Conservation (phyloP, 164 flowering plant genomes). For the Vitis labrusca region DNA sequence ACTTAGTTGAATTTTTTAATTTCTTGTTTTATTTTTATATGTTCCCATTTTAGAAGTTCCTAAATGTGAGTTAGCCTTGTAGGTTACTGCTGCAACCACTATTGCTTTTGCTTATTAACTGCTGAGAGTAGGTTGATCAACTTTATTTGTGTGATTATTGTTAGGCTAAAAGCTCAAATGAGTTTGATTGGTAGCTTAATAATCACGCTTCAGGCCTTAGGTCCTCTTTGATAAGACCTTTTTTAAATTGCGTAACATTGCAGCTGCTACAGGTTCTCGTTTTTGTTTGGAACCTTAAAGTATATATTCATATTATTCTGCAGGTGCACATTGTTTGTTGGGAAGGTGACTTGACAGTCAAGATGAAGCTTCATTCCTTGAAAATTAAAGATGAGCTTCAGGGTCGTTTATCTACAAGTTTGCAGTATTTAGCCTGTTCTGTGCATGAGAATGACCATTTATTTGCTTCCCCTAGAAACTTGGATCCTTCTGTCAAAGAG, state of each 20-base stretch:
- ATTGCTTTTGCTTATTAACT: too few species aligned
- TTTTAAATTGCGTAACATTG: background rate
- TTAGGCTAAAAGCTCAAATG: too few species aligned
- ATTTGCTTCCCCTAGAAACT: slow-evolving; percentile 14
- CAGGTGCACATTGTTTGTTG: slow-evolving; percentile 66
- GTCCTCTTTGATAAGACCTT: background rate
- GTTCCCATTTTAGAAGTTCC: too few species aligned
- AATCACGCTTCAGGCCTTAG: background rate
- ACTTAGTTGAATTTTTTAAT: too few species aligned
- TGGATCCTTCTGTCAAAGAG: slow-evolving; percentile 38
- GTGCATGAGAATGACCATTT: slow-evolving; percentile 45
- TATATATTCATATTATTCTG: slow-evolving; percentile 5
- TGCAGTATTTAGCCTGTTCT: slow-evolving; percentile 77
- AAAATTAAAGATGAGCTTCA: slow-evolving; percentile 91
- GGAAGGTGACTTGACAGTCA: slow-evolving; percentile 61
- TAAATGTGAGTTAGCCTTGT: too few species aligned
- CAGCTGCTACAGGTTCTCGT: slow-evolving; percentile 3
- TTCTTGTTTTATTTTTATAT: too few species aligned
- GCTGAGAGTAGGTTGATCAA: too few species aligned
- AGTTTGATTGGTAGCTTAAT: background rate
- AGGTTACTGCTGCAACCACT: too few species aligned
- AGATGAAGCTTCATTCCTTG: slow-evolving; percentile 79
- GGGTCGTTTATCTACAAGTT: slow-evolving; percentile 36
- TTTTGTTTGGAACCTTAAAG: background rate
- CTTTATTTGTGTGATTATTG: too few species aligned